Evolutionary conservation across 768 basidiomycete genomes (phyloP), one percentile per base, ranked within the genome.

Genomic region (Clavulina sp.): DNA sequence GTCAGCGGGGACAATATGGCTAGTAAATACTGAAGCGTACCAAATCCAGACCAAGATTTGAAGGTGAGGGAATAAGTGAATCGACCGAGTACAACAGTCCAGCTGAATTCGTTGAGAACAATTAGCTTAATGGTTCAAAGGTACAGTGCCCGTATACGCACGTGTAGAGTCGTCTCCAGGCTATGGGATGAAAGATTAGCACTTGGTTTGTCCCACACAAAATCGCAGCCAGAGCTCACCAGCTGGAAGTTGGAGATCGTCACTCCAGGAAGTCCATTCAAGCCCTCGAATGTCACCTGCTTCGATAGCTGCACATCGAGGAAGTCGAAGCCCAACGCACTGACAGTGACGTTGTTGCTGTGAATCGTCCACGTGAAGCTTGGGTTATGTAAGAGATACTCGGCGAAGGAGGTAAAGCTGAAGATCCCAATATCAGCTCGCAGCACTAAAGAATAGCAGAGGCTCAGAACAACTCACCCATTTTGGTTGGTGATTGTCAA

Each of bases 361-460:
- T 78, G 77, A 44, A 84, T 77, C 1, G 73, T 78, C 81, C 81
- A 84, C 3, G 72, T 70, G 57, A 84, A 84, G 52, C 66, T 69
- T 21, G 71, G 69, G 48, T 74, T 76, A 57, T 82, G 81, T 33
- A 83, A 66, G 55, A 83, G 60, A 62, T 71, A 77, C 1, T 73
- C 77, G 0, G 81, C 75, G 58, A 81, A 84, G 13, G 68, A 64
- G 3, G 80, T 80, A 62, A 83, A 83, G 53, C 76, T 74, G 28
- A n/a, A n/a, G n/a, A n/a, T n/a, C 3, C 2, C n/a, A 6, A 40
- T 38, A 38, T 38, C 19, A 19, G 34, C 9, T 19, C 9, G 34
- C 19, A 38, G 19, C 9, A 19, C 9, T 19, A 19, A 19, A 9
- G 34, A 38, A 38, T 9, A 38, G 34, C 19, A 38, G 34, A 38